Base-by-base conservation (phyloP, 208 protist species). In the Acanthamoeba castellanii region DNA sequence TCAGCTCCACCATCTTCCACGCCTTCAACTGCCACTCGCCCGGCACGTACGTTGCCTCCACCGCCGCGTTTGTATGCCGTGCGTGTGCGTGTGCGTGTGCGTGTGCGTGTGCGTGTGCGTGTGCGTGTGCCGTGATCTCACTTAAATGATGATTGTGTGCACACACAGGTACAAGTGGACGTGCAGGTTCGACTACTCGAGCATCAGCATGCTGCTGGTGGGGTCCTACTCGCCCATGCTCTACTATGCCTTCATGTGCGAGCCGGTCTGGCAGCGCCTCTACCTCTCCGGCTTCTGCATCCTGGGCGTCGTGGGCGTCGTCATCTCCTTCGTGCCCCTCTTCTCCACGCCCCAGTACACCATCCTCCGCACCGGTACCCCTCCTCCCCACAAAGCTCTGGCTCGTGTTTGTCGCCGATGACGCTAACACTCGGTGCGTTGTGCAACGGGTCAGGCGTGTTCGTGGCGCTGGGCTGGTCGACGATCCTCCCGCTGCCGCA, bases 191-290 rank as follows among this genome's bases (percentile, higher is more conserved):
- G 84, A 91, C 84, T 91, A 91, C 34, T 72, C 84, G 32, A 70
- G 84, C 84, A 91, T 91, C 84, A 91, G 59, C 84, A 32, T 91
- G 52, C 50, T 91, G 9, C 32, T 91, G 5, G 84, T 91, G 59
- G 84, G 84, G 9, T 18, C 84, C n/a, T 91, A 72, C 57, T 27
- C 50, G 50, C 84, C 84, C 30, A 91, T 91, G 84, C 84, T 91
- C 52, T 91, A 91, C 84, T 91, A 91, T 13, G 84, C 45, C 14
- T 91, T 91, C 84, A 42, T 70, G 57, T 91, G 84, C 59, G 84
- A 64, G 9, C 57, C 84, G 5, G 13, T 64, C 16, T 91, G 84
- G 84, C 84, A 70, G 34, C 16, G 25, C 47, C 8, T 91, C 34
- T 91, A 91, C 42, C 22, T 91, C 5, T 70, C 57, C 37, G 57